Evolutionary conservation across 1,284 basidiomycete species (phyloP), one percentile per base, ranked within the genome.

Genomic region (Apiotrichum sp.): DNA sequence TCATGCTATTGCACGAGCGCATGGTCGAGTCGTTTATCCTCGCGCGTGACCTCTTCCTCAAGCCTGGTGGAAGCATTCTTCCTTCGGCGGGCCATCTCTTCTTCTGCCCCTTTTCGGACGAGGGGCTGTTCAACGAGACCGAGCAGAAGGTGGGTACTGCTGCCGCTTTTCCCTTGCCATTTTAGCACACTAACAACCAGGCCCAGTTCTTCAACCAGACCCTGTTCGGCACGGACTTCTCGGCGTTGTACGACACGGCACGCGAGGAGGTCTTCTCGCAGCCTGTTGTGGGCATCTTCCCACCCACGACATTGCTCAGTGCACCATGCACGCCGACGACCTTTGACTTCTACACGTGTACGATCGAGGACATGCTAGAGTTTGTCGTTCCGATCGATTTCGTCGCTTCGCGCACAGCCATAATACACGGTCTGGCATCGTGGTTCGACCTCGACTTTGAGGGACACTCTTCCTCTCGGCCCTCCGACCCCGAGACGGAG

Each of bases 1-100:
- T 80, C 13, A 73, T 80, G 66, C 65, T 80, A 32, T 69, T 80
- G 10, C 79, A 80, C 57, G 79, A 80, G 61, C 66, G 79, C 16
- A 80, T 80, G 79, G 73, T 76, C 43, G 79, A 80, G 61, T 75
- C 75, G 3, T 80, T 78, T 57, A 61, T 80, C 8, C 68, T 78
- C 29, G 78, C 79, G 3, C 58, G 79, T 52, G 78, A 80, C 62
- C 66, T 73, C 45, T 76, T 80, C 60, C 58, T 77, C 34, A 78
- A 78, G 50, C 78, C 78, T 1, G 78, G 72, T 6, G 79, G 79
- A 9, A 72, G 77, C 31, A 62, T 80, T 7, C 70, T 78, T 14
- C 79, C 79, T 0, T 76, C 74, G 0, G 72, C 72, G 0, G 79
- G 78, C 2, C 73, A 75, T 13, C 73, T 80, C 51, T 79, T 76